Evolutionary conservation across 1,284 basidiomycete genomes (phyloP), one percentile per base, ranked within the genome.

Genomic region (Irpex lacteus): DNA sequence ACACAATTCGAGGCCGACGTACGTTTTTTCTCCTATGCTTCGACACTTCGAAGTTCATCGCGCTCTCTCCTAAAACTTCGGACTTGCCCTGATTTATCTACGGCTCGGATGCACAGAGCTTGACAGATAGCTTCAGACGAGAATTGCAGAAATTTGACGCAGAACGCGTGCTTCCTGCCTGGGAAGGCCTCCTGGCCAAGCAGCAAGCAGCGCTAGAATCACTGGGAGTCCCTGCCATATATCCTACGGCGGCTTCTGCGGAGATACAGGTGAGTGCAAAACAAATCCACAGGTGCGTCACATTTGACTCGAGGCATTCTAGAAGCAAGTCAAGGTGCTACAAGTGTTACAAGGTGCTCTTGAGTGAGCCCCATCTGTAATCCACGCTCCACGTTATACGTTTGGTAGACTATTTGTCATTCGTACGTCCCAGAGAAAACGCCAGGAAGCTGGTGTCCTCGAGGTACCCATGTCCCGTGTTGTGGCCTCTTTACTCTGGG

Each of bases 1-100:
- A 87, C 89, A 36, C 85, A 86, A 68, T 88, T 87, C 63, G 90
- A 92, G 75, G 84, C 85, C 60, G 84, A 87, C 73, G 89, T 90
- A 68, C 68, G 83, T 76, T 32, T 44, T 19, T 55, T 21, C 18
- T 19, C 11, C 56, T 11, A 53, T 44, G 8, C 40, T 15, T 15
- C 40, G 15, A 11, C 15, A 44, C 15, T 2, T 44, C 26, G 40
- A 44, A 9, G 40, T 11, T 44, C 11, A 44, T 44, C 40, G 15
- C 18, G 50, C 18, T n/a, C 15, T 52, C 50, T 52, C 50, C 15
- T 52, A 34, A 37, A 62, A 52, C 26, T 26, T 59, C 63, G 65
- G 21, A 50, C 32, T 34, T 62, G 63, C 60, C 67, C 37, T 59
- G 44, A 58, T 62, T 67, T 57, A 64, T 56, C 40, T 44, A 44